Evolutionary conservation across 2,329 filamentous ascomycete genomes (phyloP).

Genomic region (Aspergillus versicolor): DNA sequence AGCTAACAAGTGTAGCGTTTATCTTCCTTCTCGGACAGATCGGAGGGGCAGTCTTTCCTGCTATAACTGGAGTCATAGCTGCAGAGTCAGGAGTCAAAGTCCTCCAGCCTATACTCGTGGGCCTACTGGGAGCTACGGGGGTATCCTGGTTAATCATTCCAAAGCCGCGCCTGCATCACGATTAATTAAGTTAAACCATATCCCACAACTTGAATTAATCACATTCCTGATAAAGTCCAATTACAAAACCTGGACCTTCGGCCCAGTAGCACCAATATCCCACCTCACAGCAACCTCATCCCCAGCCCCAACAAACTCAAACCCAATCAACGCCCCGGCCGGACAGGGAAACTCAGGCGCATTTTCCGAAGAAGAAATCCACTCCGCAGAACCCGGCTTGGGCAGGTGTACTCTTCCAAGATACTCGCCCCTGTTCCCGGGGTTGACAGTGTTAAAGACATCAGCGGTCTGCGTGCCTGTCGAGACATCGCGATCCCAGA

Average conservation of each 20-base stretch:
- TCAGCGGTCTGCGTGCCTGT: conserved; percentile 23
- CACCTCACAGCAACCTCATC: conserved; percentile 23
- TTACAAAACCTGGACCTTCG: conserved; percentile 15
- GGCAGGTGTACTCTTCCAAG: conserved; percentile 18
- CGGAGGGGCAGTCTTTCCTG: conserved; percentile 56
- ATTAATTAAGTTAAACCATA: conserved; percentile 10
- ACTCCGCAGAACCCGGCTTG: conserved; percentile 19
- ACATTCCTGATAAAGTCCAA: too few species aligned
- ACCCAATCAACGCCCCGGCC: conserved; percentile 19
- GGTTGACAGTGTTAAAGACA: conserved; percentile 25
- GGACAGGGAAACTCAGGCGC: conserved; percentile 25
- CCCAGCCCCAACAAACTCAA: conserved; percentile 27
- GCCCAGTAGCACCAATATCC: conserved; percentile 26
- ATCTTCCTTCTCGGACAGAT: conserved; percentile 59
- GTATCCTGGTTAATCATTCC: conserved; percentile 48
- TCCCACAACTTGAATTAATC: neutral
- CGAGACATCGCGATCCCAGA: conserved; percentile 22
- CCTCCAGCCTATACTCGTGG: conserved; percentile 54
- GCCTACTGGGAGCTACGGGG: conserved; percentile 47
- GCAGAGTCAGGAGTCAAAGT: conserved; percentile 47
- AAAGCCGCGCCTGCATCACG: conserved; percentile 22
- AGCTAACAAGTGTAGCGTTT: conserved; percentile 29
- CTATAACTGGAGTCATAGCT: conserved; percentile 55
- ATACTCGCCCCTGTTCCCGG: conserved; percentile 20
- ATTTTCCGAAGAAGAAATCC: conserved; percentile 19